Conservation (phyloP, 192 early-diverging fungal genomes). For the Backusella mclennaniae region DNA sequence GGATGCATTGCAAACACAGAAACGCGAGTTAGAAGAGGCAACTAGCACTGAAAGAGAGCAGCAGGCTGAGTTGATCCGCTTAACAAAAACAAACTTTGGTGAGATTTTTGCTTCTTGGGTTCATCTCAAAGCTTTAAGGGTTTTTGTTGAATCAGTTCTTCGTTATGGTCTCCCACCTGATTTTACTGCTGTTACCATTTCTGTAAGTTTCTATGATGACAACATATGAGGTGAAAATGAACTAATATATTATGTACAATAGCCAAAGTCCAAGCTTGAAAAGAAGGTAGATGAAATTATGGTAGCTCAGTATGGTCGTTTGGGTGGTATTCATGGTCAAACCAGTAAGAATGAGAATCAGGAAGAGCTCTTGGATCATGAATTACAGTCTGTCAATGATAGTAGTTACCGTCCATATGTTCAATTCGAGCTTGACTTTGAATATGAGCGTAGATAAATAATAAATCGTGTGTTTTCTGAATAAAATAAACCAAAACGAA, state of each 20-base stretch:
- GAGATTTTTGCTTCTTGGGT: constrained; percentile 92
- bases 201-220: constrained; percentile 39
- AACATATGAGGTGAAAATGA: neutral
- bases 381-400: constrained; percentile 79
- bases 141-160: constrained; percentile 96
- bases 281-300: constrained; percentile 79
- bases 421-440: constrained; percentile 66
- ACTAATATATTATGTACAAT: constrained; percentile 19
- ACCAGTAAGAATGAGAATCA: constrained; percentile 36
- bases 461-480: neutral
- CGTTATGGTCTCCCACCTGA: constrained; percentile 98
- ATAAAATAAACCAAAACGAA: neutral
- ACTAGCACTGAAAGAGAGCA: constrained; percentile 61
- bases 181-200: constrained; percentile 75
- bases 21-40: constrained; percentile 69
- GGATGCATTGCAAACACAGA: constrained; percentile 71
- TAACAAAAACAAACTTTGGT: constrained; percentile 92
- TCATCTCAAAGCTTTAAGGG: constrained; percentile 90
- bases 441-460: constrained; percentile 30
- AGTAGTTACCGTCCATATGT: constrained; percentile 94
- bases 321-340: constrained; percentile 68
- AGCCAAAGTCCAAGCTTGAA: constrained; percentile 80
- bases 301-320: constrained; percentile 75
- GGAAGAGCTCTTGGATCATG: constrained; percentile 79
- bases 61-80: constrained; percentile 67